Evolutionary conservation across 306 rosid genomes (phyloP), one percentile per base, ranked within the genome.

Genomic region (Quercus rubra): DNA sequence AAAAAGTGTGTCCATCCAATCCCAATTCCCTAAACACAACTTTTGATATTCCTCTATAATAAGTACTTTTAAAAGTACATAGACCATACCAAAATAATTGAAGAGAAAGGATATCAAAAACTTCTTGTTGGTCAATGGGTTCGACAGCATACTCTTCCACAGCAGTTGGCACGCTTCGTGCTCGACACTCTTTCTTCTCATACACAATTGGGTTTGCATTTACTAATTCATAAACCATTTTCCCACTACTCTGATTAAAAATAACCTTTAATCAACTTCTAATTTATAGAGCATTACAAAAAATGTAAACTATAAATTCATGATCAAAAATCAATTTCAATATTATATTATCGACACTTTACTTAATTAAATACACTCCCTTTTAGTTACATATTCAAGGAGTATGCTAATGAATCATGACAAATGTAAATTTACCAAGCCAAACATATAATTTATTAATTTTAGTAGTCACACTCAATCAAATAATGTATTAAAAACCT

Each of bases 141-240:
- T 96, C 96, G 3, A 83, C 86, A 0, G 83, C 84, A 83, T 87
- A 80, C 23, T 90, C 90, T 54, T 80, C 81, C 17, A 74, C 21
- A 80, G 3, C 76, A 51, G 83, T 68, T 6, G 90, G 83, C 18
- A 81, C 54, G 74, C 82, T 74, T 71, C 94, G 94, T 73, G 80
- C 82, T 71, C 90, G 96, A 17, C 96, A 89, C 85, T 91, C 93
- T 79, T 96, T 96, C 94, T 85, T 96, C 80, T 89, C 89, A 51
- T 96, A 96, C 58, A 96, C 71, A 66, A 82, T 66, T 57, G 99
- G 99, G 83, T 96, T 96, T 1, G 93, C 96, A 74, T 96, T 96
- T 78, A 96, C 93, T 75, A 91, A 84, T 58, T 77, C 90, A 0
- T 89, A 87, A 56, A 91, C 93, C 99, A 95, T 92, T 59, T 69